Percentiles rank a stretch among this genome's conserved stretches.
phyloP scores from a whole-genome alignment of 306 rosid species.

The Quercus agrifolia region DNA sequence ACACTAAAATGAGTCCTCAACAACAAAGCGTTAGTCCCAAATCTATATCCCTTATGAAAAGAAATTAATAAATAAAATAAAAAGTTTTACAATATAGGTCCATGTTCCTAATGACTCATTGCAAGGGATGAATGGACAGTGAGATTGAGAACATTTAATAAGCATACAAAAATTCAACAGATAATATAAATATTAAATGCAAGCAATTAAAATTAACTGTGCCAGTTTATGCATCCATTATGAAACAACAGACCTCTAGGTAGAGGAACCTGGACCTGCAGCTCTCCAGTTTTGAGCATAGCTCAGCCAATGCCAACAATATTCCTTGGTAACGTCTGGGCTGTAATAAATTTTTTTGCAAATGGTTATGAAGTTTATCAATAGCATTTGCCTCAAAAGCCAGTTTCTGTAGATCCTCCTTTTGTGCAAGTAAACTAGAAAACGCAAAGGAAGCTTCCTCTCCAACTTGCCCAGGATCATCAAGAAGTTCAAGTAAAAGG shows the following conservation, averaged over 20 bases:
- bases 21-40: too few species aligned
- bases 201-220: neutral
- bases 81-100: neutral
- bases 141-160: neutral
- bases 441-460: conserved; percentile 84
- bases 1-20: too few species aligned
- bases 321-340: conserved; percentile 82
- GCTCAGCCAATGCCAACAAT: conserved; percentile 69
- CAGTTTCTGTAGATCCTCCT: conserved; percentile 81
- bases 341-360: conserved; percentile 46
- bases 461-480: conserved; percentile 87
- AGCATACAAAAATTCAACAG: neutral
- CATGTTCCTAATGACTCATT: conserved; percentile 11
- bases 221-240: conserved; percentile 5
- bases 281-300: conserved; percentile 93
- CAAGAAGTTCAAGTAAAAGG: conserved; percentile 89
- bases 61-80: too few species aligned
- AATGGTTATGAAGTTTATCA: conserved; percentile 64
- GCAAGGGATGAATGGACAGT: conserved; percentile 10
- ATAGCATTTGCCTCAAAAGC: conserved; percentile 94
- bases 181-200: conserved; percentile 1
- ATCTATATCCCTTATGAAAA: neutral
- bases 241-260: conserved; percentile 61
- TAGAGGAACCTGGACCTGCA: conserved; percentile 81
- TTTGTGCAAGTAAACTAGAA: conserved; percentile 64